phyloP scores from a whole-genome alignment of 2,329 filamentous ascomycete species.

The Raffaelea ambrosiae region DNA sequence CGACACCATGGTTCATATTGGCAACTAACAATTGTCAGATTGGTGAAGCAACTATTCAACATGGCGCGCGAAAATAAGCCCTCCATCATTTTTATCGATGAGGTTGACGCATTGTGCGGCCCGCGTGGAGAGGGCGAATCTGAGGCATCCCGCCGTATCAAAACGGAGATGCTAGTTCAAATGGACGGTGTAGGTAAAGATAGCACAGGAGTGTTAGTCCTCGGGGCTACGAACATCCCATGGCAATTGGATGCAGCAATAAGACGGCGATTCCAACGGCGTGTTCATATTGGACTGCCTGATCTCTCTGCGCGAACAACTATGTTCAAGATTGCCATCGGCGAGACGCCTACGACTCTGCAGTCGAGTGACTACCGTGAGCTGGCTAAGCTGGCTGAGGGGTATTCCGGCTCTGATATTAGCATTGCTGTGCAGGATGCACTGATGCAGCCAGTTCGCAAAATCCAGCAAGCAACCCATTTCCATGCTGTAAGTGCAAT shows the following conservation, averaged over 20 bases:
- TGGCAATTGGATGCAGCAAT: constrained; percentile 98
- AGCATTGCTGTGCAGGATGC: constrained; percentile 92
- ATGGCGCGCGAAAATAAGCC: constrained; percentile 98
- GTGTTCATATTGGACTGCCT: constrained; percentile 91
- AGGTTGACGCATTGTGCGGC: constrained; percentile 81
- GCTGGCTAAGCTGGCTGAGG: constrained; percentile 75
- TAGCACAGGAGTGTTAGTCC: constrained; percentile 83
- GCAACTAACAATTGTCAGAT: constrained; percentile 37
- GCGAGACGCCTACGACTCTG: constrained; percentile 81
- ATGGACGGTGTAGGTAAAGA: constrained; percentile 99
- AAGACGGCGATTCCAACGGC: constrained; percentile 85
- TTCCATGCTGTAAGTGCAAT: constrained; percentile 70
- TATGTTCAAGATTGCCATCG: constrained; percentile 96
- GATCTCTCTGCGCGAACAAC: constrained; percentile 78
- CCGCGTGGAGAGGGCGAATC: constrained; percentile 92
- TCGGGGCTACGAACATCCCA: constrained; percentile 95
- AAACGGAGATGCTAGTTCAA: constrained; percentile 95
- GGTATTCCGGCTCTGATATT: constrained; percentile 95
- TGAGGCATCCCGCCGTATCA: constrained; percentile 93
- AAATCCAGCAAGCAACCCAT: constrained; percentile 95
- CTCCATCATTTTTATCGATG: constrained; percentile 58
- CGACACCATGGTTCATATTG: neutral
- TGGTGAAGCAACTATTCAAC: constrained; percentile 93
- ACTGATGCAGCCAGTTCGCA: constrained; percentile 92
- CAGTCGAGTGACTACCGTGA: constrained; percentile 68